Evolutionary conservation across 2,329 filamentous ascomycete genomes (phyloP), one percentile per base, ranked within the genome.

Genomic region (Colletotrichum karsti): DNA sequence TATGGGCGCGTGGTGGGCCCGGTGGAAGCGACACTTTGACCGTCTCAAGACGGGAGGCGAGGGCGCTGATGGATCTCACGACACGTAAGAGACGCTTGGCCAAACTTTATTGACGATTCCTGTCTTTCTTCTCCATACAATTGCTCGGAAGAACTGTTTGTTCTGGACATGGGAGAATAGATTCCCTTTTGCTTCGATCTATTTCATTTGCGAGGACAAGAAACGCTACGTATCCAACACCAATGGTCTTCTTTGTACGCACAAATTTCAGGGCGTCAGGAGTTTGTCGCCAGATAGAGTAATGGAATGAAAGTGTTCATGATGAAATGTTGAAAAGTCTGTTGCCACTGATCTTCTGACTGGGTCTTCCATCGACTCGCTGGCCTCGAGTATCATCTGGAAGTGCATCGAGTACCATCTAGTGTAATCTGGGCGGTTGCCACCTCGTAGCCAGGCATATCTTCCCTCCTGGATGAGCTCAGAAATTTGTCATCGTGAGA

Each of bases 11-110:
- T 67, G 63, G 57, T 63, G 63, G 67, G 0, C 22, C 24, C 56
- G 63, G 9, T 69, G 67, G 63, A 67, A 63, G 39, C 55, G 30
- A 20, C 48, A 57, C 30, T 30, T 39, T 9, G 41, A 59, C 10
- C 55, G 41, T 10, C 10, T 54, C 33, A 12, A 48, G 20, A 35
- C 48, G 1, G 2, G 15, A 7, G 48, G 2, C 22, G n/a, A 26
- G 18, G 42, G 44, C 1, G 18, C 7, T 0, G 13, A 15, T 12
- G 42, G 4, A n/a, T 20, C 48, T 66, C 20, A 33, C 9, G 7
- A 48, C 1, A 26, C 22, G 22, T 39, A 22, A 41, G 15, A 30
- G 1, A 8, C 26, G 10, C 24, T 50, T n/a, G n/a, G n/a, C n/a
- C n/a, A n/a, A n/a, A n/a, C n/a, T n/a, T n/a, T n/a, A n/a, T n/a